A percentile compares a stretch with the other conserved stretches of the same genome.
phyloP scores from a whole-genome alignment of 192 early-diverging fungal species.

The Gonapodya prolifera region DNA sequence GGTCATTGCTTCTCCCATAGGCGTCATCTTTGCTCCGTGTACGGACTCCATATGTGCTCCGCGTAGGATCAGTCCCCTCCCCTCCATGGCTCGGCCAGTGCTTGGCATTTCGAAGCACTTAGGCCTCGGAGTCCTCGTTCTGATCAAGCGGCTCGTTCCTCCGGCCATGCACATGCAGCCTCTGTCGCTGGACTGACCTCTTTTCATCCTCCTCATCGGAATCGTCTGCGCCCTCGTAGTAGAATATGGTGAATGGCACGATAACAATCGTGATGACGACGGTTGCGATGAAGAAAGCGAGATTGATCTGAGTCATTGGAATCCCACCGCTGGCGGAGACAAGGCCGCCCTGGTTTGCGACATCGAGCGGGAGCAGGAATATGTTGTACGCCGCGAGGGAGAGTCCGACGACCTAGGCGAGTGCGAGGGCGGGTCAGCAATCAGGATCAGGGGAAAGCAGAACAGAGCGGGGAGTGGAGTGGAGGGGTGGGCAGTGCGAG shows the following conservation, averaged over 20 bases:
- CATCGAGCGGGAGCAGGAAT: slow-evolving; percentile 48
- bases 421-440: neutral
- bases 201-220: slow-evolving; percentile 26
- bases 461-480: too few relatives aligned
- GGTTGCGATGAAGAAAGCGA: slow-evolving; percentile 35
- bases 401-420: slow-evolving; percentile 26
- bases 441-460: neutral
- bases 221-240: slow-evolving; percentile 45
- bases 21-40: too few relatives aligned
- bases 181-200: slow-evolving; percentile 12
- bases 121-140: too few relatives aligned
- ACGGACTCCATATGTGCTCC: too few relatives aligned
- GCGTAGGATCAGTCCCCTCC: too few relatives aligned
- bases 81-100: too few relatives aligned
- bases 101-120: too few relatives aligned
- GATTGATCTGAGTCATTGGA: slow-evolving; percentile 33
- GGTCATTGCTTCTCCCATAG: too few relatives aligned
- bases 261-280: slow-evolving; percentile 27
- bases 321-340: slow-evolving; percentile 17
- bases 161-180: too few relatives aligned
- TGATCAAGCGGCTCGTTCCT: too few relatives aligned
- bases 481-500: too few relatives aligned
- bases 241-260: slow-evolving; percentile 49
- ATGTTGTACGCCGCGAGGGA: slow-evolving; percentile 36
- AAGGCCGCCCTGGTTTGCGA: slow-evolving; percentile 39